A percentile compares a stretch with the other conserved stretches of the same genome.
Evolutionary conservation across 2,329 filamentous ascomycete genomes (phyloP).

Genomic region (Sarocladium oryzae): DNA sequence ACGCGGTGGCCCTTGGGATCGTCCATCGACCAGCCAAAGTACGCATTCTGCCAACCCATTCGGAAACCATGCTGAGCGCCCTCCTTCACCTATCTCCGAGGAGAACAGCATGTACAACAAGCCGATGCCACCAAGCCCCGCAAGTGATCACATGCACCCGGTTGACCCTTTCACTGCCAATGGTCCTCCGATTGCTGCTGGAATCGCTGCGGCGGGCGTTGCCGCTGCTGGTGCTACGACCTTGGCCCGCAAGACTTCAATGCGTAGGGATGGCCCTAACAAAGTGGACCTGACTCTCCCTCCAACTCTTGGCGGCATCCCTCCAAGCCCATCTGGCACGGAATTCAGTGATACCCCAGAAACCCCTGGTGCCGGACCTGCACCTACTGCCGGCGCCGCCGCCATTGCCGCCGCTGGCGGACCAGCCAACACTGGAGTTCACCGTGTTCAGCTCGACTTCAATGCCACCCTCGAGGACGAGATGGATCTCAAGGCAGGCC

Average conservation of each 20-base stretch:
- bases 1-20: constrained; percentile 33
- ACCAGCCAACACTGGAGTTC: constrained; percentile 58
- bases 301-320: constrained; percentile 19
- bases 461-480: constrained; percentile 90
- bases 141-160: constrained; percentile 30
- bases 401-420: constrained; percentile 58
- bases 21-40: constrained; percentile 37
- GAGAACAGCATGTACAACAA: constrained; percentile 19
- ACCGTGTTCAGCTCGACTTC: constrained; percentile 93
- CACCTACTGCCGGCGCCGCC: constrained; percentile 47
- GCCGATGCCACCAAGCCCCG: constrained; percentile 24
- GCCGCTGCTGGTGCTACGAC: constrained; percentile 18
- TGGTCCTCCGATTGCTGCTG: constrained; percentile 31
- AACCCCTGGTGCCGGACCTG: constrained; percentile 37
- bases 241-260: constrained; percentile 49
- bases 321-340: constrained; percentile 48
- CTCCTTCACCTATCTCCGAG: constrained; percentile 35
- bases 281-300: constrained; percentile 49
- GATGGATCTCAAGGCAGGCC: constrained; percentile 70
- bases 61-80: constrained; percentile 49
- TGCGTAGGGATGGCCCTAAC: constrained; percentile 41
- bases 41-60: constrained; percentile 60
- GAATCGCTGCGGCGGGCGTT: constrained; percentile 14
- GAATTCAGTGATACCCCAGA: constrained; percentile 46
- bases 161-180: constrained; percentile 31